A percentile compares a stretch with the other conserved stretches of the same genome.
Conservation (phyloP, 345 rosid species). For the Salix exigua region DNA sequence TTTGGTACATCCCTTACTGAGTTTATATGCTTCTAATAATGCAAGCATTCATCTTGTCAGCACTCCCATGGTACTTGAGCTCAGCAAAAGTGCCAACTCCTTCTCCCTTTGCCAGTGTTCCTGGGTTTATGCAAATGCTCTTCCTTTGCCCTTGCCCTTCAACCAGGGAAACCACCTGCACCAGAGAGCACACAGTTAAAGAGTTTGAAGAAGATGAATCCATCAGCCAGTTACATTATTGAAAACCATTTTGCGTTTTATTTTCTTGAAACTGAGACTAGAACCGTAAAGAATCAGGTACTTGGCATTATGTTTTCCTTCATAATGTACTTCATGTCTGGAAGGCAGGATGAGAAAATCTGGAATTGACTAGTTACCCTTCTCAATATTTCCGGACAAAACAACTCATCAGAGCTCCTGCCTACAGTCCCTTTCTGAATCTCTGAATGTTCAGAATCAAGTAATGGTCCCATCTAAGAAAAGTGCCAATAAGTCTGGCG, state of each 20-base stretch:
- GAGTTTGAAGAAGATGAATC: not conserved
- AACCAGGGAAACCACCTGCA: slow-evolving; percentile 56
- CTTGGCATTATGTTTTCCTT: slow-evolving; percentile 42
- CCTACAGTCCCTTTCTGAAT: slow-evolving; percentile 61
- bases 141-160: slow-evolving; percentile 56
- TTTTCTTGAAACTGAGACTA: not conserved
- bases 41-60: slow-evolving; percentile 60
- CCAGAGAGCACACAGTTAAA: not conserved
- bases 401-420: slow-evolving; percentile 61
- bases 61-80: slow-evolving; percentile 52
- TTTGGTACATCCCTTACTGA: not conserved
- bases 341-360: slow-evolving; percentile 79
- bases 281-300: not conserved
- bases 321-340: slow-evolving; percentile 73
- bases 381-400: slow-evolving; percentile 53
- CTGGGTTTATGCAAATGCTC: slow-evolving; percentile 81
- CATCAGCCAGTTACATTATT: not conserved
- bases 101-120: slow-evolving; percentile 83
- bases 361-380: slow-evolving; percentile 63
- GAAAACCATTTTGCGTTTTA: not conserved
- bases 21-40: slow-evolving; percentile 56
- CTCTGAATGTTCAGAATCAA: slow-evolving; percentile 87
- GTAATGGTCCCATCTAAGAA: slow-evolving; percentile 83
- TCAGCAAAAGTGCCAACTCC: slow-evolving; percentile 84
- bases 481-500: slow-evolving; percentile 13